Conservation (phyloP, 148 eudicot species). For the Beta vulgaris region DNA sequence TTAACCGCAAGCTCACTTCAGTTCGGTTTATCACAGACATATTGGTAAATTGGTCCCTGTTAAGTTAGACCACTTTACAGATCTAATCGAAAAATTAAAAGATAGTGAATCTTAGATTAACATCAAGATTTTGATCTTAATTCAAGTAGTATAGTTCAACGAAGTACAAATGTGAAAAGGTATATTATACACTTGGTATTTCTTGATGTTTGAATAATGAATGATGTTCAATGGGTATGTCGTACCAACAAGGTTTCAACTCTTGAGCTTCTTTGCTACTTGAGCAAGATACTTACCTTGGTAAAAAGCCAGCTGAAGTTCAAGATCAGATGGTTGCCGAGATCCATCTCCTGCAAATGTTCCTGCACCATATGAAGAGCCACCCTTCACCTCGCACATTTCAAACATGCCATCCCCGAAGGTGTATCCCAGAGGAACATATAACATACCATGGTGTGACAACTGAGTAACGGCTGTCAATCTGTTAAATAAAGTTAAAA, state of each 20-base stretch:
- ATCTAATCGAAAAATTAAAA: too few relatives aligned
- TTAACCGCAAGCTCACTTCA: too few relatives aligned
- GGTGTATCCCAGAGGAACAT: slow-evolving; percentile 65
- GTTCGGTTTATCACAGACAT: too few relatives aligned
- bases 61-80: too few relatives aligned
- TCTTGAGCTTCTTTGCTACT: slow-evolving; percentile 54
- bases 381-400: slow-evolving; percentile 61
- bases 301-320: slow-evolving; percentile 59
- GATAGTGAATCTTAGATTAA: not conserved
- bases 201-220: not conserved
- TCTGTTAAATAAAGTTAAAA: slow-evolving; percentile 29
- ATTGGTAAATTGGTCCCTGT: too few relatives aligned
- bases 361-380: slow-evolving; percentile 67
- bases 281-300: slow-evolving; percentile 69
- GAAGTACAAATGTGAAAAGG: not conserved
- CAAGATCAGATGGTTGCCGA: slow-evolving; percentile 56
- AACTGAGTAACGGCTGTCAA: slow-evolving; percentile 59
- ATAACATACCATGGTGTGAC: slow-evolving; percentile 70
- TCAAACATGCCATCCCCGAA: slow-evolving; percentile 63
- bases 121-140: not conserved
- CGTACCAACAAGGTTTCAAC: not conserved
- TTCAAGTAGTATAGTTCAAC: not conserved
- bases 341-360: slow-evolving; percentile 72
- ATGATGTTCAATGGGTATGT: not conserved
- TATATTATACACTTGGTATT: not conserved